Base-by-base conservation (phyloP, 306 rosid species). In the Prinsepia uniflora region DNA sequence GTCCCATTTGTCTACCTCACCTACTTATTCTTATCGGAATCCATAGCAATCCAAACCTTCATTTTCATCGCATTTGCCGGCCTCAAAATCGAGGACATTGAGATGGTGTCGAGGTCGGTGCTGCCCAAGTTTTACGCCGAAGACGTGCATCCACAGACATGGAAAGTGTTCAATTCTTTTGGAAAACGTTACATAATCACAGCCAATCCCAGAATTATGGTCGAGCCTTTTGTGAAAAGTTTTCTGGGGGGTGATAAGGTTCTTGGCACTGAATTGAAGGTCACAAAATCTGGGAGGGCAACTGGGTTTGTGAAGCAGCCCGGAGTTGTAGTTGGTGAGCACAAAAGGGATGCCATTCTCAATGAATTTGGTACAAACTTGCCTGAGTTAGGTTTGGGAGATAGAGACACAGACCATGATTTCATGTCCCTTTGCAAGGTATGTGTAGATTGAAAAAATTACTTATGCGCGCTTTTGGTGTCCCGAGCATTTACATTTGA, bases 391-490 rank as follows among this genome's bases (percentile, higher is more conserved):
- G 99, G 96, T 12, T 77, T 94, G 0, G 99, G 99, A 39, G 97
- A 94, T 63, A 75, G 91, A 81, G 75, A 84, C 53, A 84, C 87
- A 43, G 97, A 94, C 74, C 84, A 83, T 66, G 91, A 89, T n/a
- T 94, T 94, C 88, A 91, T 94, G 97, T 91, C 97, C 5, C 57
- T 90, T 80, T 94, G 98, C 92, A 87, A 89, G 99, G 99, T 89
- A 69, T 59, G 42, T 59, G 36, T 30, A 30, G 4, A 30, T 3
- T 30, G 30, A 30, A 30, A 30, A 30, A 30, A 30, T 12, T 36
- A 36, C 20, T 47, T 13, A 6, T 60, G 69, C n/a, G n/a, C n/a
- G n/a, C 40, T 9, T 34, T 47, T 57, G 5, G 8, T 10, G 8
- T 10, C 10, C 7, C 42, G 9, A 8, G 43, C 43, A 19, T 55